Percentiles rank a stretch among this genome's conserved stretches.
phyloP scores from a whole-genome alignment of 2,329 filamentous ascomycete species.

The Aspergillus sp. region DNA sequence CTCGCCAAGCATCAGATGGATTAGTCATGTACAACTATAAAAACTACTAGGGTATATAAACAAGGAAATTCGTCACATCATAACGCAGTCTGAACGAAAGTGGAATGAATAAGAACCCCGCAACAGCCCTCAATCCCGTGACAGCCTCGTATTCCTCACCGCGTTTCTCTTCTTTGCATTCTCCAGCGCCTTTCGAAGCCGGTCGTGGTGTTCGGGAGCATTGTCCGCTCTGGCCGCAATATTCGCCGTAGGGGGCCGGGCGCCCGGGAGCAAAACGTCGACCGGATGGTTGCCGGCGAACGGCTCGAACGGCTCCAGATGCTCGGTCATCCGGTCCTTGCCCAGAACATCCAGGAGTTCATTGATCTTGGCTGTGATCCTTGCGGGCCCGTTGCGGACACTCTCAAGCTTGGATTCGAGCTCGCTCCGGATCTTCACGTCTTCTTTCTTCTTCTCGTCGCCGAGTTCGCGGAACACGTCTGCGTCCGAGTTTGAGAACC shows the following conservation, averaged over 20 bases:
- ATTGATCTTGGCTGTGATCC: constrained; percentile 28
- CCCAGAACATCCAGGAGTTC: constrained; percentile 29
- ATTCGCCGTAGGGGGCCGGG: constrained; percentile 17
- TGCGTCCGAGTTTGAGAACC: constrained; percentile 34
- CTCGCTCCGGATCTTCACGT: constrained; percentile 37
- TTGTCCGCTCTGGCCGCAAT: constrained; percentile 12
- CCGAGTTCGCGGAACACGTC: constrained; percentile 35
- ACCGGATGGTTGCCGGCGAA: constrained; percentile 7
- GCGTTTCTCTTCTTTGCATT: constrained; percentile 47
- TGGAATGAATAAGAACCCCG: background rate
- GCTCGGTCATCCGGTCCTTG: constrained; percentile 17
- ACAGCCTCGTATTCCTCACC: constrained; percentile 16
- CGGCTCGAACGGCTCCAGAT: constrained; percentile 5
- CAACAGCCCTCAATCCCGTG: background rate
- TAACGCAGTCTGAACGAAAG: constrained; percentile 4
- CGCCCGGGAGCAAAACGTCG: constrained; percentile 13
- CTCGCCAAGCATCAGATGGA: too few relatives aligned
- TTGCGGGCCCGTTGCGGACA: constrained; percentile 30
- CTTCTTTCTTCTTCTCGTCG: constrained; percentile 41
- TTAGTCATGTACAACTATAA: too few relatives aligned
- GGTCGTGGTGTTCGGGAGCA: constrained; percentile 37
- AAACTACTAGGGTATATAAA: constrained; percentile 10
- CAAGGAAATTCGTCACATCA: constrained; percentile 14
- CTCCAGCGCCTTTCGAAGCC: constrained; percentile 43
- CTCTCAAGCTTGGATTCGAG: constrained; percentile 33